These are phyloP conservation scores for Francoa sonchifolia DNA, from an alignment of 441 rosid species.

Conservation along the genomic window DNA sequence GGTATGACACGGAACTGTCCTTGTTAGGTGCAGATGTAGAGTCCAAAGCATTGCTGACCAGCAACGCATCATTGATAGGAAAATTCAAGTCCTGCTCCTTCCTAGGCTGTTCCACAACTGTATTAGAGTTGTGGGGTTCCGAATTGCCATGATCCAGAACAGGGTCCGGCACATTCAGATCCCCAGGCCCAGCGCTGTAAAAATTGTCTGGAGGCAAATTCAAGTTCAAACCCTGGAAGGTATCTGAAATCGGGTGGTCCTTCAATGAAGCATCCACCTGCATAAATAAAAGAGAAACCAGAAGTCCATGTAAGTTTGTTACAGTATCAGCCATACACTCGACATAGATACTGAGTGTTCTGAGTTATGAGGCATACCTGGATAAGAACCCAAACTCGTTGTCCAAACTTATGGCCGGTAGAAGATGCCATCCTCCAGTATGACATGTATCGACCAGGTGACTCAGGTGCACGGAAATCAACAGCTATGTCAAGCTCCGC, in stretches of 20 bases:
- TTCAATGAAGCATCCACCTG: slow-evolving; percentile 57
- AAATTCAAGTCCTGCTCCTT: slow-evolving; percentile 28
- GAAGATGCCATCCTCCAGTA: slow-evolving; percentile 82
- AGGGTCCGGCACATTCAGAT: slow-evolving; percentile 27
- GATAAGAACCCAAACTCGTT: slow-evolving; percentile 86
- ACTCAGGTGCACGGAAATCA: slow-evolving; percentile 61
- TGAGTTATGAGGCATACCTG: slow-evolving; percentile 28
- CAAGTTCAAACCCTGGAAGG: slow-evolving; percentile 46
- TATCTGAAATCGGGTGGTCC: slow-evolving; percentile 15
- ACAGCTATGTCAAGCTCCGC: slow-evolving; percentile 62
- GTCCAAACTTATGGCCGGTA: slow-evolving; percentile 65
- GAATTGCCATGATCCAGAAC: slow-evolving; percentile 18
- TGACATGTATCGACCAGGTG: slow-evolving; percentile 72
- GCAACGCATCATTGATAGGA: slow-evolving; percentile 24
- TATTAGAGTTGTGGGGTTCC: slow-evolving; percentile 11
- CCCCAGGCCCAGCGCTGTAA: slow-evolving; percentile 16
- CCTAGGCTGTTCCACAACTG: slow-evolving; percentile 20
- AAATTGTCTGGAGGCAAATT: slow-evolving; percentile 51
- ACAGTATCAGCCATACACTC: too few relatives aligned
- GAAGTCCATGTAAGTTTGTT: too few relatives aligned
- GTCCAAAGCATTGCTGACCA: slow-evolving; percentile 27
- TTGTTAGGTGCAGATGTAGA: too few relatives aligned
- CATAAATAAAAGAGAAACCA: slow-evolving; percentile 5
- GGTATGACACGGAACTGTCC: too few relatives aligned
- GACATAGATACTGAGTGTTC: slow-evolving; percentile 1